Evolutionary conservation across 345 rosid species (phyloP), one percentile per base, ranked within the genome.

Genomic region (Turnera subulata): DNA sequence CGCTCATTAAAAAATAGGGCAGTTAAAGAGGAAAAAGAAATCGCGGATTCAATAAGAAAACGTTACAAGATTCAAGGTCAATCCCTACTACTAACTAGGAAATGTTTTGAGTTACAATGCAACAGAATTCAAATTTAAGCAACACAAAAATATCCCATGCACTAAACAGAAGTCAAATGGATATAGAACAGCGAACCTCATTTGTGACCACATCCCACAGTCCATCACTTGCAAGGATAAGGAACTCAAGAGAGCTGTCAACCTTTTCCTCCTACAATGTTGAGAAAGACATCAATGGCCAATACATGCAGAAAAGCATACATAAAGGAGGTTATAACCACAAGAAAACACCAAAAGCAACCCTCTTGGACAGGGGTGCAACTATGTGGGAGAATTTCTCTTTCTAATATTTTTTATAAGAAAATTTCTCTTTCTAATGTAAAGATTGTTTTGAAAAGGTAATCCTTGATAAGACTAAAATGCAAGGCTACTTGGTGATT

Each of bases 201-300:
- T 93, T 93, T 51, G 96, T 68, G 55, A 93, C 97, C 67, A 94
- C 99, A 53, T 94, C 99, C 97, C 99, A 93, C 22, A 90, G 73
- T 63, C 99, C 99, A 80, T 93, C 99, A 68, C 99, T 93, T 13
- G 99, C 99, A 73, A 93, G 97, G 59, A 94, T 90, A 61, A 94
- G 99, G 72, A 94, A 94, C 78, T 94, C 99, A 1, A 90, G 97
- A 23, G 97, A 81, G 82, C 82, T 80, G 75, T 94, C 97, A 23
- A 94, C 68, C 56, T 82, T 82, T 67, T 82, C 97, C 79, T 93
- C 99, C 99, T 93, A 83, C 77, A 78, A 72, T 48, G 58, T 75
- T 53, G 39, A 53, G 3, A 15, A 24, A n/a, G 49, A 60, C 32
- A 35, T 59, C 44, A 60, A 45, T 39, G 46, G 39, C 17, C 45